Evolutionary conservation across 2,329 filamentous ascomycete genomes (phyloP), one percentile per base, ranked within the genome.

Genomic region (Fusarium citri): DNA sequence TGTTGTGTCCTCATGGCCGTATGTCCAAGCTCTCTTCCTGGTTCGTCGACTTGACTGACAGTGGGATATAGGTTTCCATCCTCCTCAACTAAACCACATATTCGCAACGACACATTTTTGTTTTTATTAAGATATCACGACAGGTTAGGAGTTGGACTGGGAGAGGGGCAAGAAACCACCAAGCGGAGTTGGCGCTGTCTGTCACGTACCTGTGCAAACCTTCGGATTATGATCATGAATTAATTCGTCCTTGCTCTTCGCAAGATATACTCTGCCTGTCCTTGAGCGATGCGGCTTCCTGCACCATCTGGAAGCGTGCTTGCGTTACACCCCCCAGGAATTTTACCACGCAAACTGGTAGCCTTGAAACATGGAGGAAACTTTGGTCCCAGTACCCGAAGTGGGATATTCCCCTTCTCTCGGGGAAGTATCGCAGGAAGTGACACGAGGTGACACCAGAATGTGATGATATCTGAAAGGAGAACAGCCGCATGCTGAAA

Each of bases 1-100:
- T 97, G 94, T 80, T 98, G 95, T 79, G 86, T 98, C 31, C 81
- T 94, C 75, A 98, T 99, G 94, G 96, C 96, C 72, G 96, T 98
- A 80, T 65, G 86, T 80, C 23, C 18, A 15, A 41, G 15, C 26
- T 23, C 8, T 59, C 41, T 53, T 40, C 43, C 18, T 25, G 31
- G 14, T 20, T 20, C 28, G 11, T 18, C 12, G n/a, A 28, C 20
- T 43, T 20, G 18, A 20, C 65, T 72, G 23, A 67, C 25, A 18
- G 26, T 15, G n/a, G 34, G 7, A 8, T 25, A 34, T 23, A 81
- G 79, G 75, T 76, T 55, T 80, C 80, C 37, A 78, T 81, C 55
- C 74, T 81, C 58, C 66, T 80, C 49, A 78, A 74, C 74, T 81
- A 80, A 71, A 80, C 80, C 5, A 23, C 45, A 47, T 57, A 18